These are phyloP conservation scores for Sugiyamaella smithiae DNA, from an alignment of 805 yeast species.

Conservation along the genomic window DNA sequence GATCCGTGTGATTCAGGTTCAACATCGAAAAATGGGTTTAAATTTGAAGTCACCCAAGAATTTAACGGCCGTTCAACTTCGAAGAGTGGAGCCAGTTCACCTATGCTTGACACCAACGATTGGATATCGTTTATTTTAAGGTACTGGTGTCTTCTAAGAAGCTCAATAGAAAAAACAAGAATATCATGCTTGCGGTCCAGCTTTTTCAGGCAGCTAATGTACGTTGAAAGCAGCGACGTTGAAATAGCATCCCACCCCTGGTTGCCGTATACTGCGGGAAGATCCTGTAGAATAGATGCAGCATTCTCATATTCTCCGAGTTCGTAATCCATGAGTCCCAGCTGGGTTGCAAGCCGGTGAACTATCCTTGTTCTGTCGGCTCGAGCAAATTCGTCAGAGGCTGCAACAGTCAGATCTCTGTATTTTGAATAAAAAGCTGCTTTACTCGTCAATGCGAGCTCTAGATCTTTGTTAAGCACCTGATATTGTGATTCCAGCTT, in stretches of 20 bases:
- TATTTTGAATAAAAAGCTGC: constrained; percentile 43
- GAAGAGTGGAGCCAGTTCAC: constrained; percentile 21
- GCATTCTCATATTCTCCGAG: constrained; percentile 57
- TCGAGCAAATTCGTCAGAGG: constrained; percentile 50
- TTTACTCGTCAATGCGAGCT: constrained; percentile 23
- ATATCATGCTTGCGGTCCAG: constrained; percentile 25
- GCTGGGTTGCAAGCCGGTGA: constrained; percentile 72
- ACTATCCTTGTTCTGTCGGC: constrained; percentile 62
- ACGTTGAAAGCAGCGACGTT: constrained; percentile 59
- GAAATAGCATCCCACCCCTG: constrained; percentile 79
- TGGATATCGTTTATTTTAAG: constrained; percentile 22
- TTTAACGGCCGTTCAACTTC: constrained; percentile 33
- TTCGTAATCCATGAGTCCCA: constrained; percentile 67
- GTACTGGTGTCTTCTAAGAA: constrained; percentile 26
- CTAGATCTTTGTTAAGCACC: constrained; percentile 26
- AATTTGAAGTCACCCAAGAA: constrained; percentile 37
- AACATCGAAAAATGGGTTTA: constrained; percentile 35
- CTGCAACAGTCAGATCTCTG: constrained; percentile 52
- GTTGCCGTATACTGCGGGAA: constrained; percentile 63
- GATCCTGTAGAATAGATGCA: constrained; percentile 57
- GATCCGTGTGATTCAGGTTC: constrained; percentile 1
- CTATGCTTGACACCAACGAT: constrained; percentile 23
- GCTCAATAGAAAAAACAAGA: constrained; percentile 30
- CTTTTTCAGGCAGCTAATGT: constrained; percentile 57
- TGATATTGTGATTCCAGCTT: not conserved